Base-by-base conservation (phyloP, 164 flowering plant genomes). In the Annona squamosa region DNA sequence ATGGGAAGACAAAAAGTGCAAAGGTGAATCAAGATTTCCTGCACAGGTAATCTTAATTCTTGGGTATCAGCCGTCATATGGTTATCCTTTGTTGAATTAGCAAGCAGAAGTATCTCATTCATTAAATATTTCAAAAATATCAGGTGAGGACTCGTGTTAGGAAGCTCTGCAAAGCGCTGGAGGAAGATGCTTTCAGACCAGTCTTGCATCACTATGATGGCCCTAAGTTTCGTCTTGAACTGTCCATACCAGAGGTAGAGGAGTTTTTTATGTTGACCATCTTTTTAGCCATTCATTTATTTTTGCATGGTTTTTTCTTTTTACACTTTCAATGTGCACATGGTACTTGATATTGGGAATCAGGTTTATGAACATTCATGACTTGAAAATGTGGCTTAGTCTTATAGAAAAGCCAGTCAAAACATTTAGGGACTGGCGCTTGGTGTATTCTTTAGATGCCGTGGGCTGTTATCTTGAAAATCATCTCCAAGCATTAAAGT, bases 121-220 rank as follows among this genome's bases (percentile, higher is more conserved):
- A 7, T 68, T 37, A 61, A 43, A 56, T 63, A 16, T 44, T 18
- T 3, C 17, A 9, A 4, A 2, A 68, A 56, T 1, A 72, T 67
- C 44, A 37, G n/a, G 46, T 9, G 18, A 86, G 89, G 69, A 86
- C 88, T 79, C 84, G 86, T 12, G 77, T 87, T 4, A 82, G 93
- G 78, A 88, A 89, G 77, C 48, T 88, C 47, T 87, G 92, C 86
- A 85, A 85, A 68, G 81, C 92, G n/a, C 79, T 88, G 79, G 97
- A 90, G 75, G 97, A 90, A 78, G 94, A 92, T 80, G 72, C 97
- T 7, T 90, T 90, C 70, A 86, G 94, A 86, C 98, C 97, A 37
- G 64, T 76, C 47, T 65, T 76, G 70, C 78, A 76, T 61, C 78
- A 76, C 46, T 76, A 76, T 37, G 97, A 92, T 75, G 97, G 97